phyloP scores from a whole-genome alignment of 345 rosid species.

The Gossypium mustelinum region DNA sequence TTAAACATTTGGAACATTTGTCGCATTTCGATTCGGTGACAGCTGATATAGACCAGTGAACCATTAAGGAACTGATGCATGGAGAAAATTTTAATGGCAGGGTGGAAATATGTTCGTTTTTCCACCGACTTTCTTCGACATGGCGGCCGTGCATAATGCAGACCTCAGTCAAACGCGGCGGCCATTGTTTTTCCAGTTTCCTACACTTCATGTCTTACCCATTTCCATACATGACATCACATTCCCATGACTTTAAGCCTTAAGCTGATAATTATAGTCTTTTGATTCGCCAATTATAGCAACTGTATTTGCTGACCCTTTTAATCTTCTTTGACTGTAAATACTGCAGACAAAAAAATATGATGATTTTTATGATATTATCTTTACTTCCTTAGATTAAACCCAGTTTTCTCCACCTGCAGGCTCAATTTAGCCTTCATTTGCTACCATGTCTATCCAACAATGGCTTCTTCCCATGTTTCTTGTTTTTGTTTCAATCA shows the following conservation, averaged over 20 bases:
- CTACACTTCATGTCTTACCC: not conserved
- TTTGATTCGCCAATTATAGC: too few relatives aligned
- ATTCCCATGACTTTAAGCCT: not conserved
- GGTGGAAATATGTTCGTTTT: too few relatives aligned
- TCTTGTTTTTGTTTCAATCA: conserved; percentile 24
- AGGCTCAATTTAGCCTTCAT: conserved; percentile 8
- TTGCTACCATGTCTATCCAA: conserved; percentile 30
- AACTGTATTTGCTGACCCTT: too few relatives aligned
- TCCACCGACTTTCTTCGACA: not conserved
- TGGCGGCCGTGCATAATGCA: not conserved
- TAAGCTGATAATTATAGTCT: not conserved
- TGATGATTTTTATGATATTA: not conserved
- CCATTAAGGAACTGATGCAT: not conserved
- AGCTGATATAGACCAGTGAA: not conserved
- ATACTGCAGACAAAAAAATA: not conserved
- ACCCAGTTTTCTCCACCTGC: not conserved
- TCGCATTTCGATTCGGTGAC: not conserved
- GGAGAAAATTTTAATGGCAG: too few relatives aligned
- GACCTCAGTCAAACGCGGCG: conserved; percentile 18
- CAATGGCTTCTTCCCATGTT: conserved; percentile 9
- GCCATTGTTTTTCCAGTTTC: not conserved
- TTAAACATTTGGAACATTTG: too few relatives aligned
- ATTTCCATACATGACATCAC: not conserved
- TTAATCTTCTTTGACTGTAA: not conserved
- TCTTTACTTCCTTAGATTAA: conserved; percentile 18